Percentiles rank a stretch among this genome's conserved stretches.
phyloP scores from a whole-genome alignment of 257 asterid species.

The Salvia hispanica region DNA sequence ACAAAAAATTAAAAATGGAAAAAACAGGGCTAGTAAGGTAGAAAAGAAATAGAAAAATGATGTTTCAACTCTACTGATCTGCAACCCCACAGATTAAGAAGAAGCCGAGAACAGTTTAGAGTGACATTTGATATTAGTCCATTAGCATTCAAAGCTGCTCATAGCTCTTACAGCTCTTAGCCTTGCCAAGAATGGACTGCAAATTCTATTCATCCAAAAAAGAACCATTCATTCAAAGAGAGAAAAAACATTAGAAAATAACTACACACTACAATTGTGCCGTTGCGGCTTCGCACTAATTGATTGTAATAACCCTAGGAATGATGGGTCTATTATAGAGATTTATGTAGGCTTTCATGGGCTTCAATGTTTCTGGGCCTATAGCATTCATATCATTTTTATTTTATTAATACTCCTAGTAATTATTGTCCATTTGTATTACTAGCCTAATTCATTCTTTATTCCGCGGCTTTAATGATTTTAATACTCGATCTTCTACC shows the following conservation, averaged over 20 bases:
- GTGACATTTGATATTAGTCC: slow-evolving; percentile 48
- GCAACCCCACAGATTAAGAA: slow-evolving; percentile 41
- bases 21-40: too few species aligned
- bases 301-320: neutral
- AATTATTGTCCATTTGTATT: too few species aligned
- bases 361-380: slow-evolving; percentile 11
- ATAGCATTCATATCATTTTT: too few species aligned
- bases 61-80: slow-evolving; percentile 56
- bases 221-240: too few species aligned
- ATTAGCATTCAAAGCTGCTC: slow-evolving; percentile 69
- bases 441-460: too few species aligned
- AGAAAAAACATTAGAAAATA: neutral
- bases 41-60: neutral
- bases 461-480: too few species aligned
- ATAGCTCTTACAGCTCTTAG: slow-evolving; percentile 38
- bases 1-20: neutral
- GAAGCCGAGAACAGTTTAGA: slow-evolving; percentile 50
- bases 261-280: neutral
- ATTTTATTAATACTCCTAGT: too few species aligned
- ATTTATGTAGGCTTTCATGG: neutral
- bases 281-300: neutral
- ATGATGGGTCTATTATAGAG: neutral
- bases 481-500: too few species aligned
- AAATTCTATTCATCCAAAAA: neutral
- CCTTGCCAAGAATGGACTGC: slow-evolving; percentile 68